These are phyloP conservation scores for Mycena galericulata DNA, from an alignment of 768 basidiomycete genomes.

Conservation along the genomic window DNA sequence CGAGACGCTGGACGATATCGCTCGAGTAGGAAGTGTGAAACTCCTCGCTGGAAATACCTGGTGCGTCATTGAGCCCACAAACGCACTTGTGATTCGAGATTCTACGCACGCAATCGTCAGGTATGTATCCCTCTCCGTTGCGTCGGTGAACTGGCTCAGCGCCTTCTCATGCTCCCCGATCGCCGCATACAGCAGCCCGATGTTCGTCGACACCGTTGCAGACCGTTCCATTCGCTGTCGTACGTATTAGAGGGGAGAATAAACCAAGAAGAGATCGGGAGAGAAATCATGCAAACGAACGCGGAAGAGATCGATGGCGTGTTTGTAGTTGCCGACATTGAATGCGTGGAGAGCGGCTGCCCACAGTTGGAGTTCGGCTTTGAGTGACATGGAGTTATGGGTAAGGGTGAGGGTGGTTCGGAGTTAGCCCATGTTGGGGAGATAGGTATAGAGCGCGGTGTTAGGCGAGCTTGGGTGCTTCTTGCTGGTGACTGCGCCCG, in stretches of 20 bases:
- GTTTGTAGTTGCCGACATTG: neutral
- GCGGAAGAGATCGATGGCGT: neutral
- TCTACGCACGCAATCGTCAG: slow-evolving; percentile 21
- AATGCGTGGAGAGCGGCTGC: slow-evolving; percentile 1
- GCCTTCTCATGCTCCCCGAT: slow-evolving; percentile 27
- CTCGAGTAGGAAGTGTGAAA: slow-evolving; percentile 24
- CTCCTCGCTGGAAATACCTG: slow-evolving; percentile 29
- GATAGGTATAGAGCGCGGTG: no score
- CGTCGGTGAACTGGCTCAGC: slow-evolving; percentile 21
- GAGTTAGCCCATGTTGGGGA: no score
- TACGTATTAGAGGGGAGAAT: no score
- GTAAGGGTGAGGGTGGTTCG: no score
- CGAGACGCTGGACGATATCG: slow-evolving; percentile 14
- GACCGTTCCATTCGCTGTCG: slow-evolving; percentile 10
- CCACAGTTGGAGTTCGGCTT: slow-evolving; percentile 17
- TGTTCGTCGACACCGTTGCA: slow-evolving; percentile 16
- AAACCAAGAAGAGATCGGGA: no score
- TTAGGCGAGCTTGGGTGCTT: no score
- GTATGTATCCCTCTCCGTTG: slow-evolving; percentile 12
- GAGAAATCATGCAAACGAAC: neutral
- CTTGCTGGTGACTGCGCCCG: no score
- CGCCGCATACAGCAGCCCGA: slow-evolving; percentile 18
- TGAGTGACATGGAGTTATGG: slow-evolving; percentile 26
- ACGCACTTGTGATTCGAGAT: no score
- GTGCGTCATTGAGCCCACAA: no score